Conservation (phyloP, 108 stramenopile genomes). For the Cylindrotheca closterium region DNA sequence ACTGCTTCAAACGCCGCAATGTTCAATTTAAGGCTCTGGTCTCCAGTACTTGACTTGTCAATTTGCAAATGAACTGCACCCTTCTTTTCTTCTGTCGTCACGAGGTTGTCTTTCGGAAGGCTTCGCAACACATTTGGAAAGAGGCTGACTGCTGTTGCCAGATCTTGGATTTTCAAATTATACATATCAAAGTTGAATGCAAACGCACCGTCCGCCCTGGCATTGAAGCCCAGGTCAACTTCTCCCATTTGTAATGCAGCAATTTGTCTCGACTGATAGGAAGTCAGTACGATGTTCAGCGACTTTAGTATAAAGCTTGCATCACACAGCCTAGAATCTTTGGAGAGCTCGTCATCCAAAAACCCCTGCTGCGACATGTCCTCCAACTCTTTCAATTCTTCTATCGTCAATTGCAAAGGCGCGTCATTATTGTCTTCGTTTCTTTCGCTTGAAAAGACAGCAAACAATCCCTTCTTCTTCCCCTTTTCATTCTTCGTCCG, state of each 20-base stretch:
- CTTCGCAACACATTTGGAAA: constrained; percentile 51
- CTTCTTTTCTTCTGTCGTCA: constrained; percentile 18
- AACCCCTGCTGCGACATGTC: constrained; percentile 40
- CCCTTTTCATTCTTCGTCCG: constrained; percentile 21
- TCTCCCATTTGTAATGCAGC: constrained; percentile 79
- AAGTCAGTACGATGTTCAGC: constrained; percentile 61
- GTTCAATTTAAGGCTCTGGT: constrained; percentile 58
- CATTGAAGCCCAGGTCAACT: constrained; percentile 62
- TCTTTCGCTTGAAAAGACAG: no score
- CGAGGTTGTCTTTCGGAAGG: neutral
- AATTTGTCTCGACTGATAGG: constrained; percentile 41
- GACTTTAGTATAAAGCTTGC: constrained; percentile 65
- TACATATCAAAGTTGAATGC: constrained; percentile 54
- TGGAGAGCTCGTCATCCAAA: constrained; percentile 45
- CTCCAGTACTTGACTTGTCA: constrained; percentile 56
- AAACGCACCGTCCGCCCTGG: constrained; percentile 77
- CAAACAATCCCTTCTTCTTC: constrained; percentile 10
- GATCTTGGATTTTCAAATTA: constrained; percentile 68
- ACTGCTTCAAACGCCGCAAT: constrained; percentile 77
- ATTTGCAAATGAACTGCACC: constrained; percentile 56
- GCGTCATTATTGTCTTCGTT: constrained; percentile 38
- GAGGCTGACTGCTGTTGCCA: constrained; percentile 52
- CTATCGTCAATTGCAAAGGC: constrained; percentile 59
- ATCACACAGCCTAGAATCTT: constrained; percentile 71
- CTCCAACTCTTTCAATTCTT: constrained; percentile 81